Conservation (phyloP, 805 yeast genomes). For the Ogataea degrootiae region DNA sequence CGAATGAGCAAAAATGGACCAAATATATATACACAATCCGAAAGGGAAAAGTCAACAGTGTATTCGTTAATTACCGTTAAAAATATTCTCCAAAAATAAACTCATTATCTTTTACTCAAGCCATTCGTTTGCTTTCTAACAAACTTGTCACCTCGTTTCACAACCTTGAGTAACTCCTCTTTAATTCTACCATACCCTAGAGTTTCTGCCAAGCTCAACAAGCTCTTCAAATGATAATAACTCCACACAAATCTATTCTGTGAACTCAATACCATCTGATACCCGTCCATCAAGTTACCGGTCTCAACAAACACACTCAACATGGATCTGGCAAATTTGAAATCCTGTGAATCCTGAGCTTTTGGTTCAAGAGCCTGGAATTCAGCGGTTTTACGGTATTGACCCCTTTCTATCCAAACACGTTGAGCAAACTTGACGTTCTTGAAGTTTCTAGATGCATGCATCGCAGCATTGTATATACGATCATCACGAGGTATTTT, state of each 20-base stretch:
- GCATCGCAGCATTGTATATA: slow-evolving; percentile 56
- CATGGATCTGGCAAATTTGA: slow-evolving; percentile 70
- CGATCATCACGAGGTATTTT: slow-evolving; percentile 40
- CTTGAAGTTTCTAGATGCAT: slow-evolving; percentile 57
- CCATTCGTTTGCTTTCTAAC: neutral
- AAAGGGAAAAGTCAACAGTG: no score
- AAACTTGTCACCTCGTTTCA: slow-evolving; percentile 14
- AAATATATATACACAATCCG: no score
- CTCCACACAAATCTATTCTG: slow-evolving; percentile 69
- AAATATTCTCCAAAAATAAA: no score
- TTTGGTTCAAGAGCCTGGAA: slow-evolving; percentile 40
- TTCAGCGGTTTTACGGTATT: slow-evolving; percentile 48
- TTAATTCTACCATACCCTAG: slow-evolving; percentile 40
- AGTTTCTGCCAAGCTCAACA: slow-evolving; percentile 35
- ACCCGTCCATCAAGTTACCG: slow-evolving; percentile 62
- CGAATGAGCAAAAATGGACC: no score
- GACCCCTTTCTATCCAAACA: slow-evolving; percentile 79
- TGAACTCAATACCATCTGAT: slow-evolving; percentile 62
- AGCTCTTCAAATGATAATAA: slow-evolving; percentile 38
- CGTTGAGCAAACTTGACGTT: slow-evolving; percentile 55
- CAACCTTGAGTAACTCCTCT: slow-evolving; percentile 22
- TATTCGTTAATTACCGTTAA: no score
- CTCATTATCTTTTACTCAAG: no score
- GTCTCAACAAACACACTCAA: slow-evolving; percentile 51
- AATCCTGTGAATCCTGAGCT: slow-evolving; percentile 46